Conservation (phyloP, 2,329 filamentous ascomycete species). For the Arthrobotrys musiformis region DNA sequence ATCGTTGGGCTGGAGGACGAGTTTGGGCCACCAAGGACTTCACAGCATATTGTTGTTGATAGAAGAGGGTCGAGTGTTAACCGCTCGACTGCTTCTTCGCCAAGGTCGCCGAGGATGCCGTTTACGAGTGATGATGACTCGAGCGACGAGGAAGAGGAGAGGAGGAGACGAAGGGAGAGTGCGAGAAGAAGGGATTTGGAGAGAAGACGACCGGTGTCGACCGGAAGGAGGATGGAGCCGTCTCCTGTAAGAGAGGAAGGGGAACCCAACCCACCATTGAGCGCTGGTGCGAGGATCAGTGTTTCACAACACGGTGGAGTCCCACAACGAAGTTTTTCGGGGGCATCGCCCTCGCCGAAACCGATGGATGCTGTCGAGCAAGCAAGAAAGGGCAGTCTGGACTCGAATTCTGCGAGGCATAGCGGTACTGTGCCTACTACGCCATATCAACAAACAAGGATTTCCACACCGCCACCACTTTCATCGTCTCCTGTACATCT, state of each 20-base stretch:
- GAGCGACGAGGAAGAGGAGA: constrained; percentile 45
- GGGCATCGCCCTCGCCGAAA: constrained; percentile 39
- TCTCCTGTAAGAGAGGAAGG: constrained; percentile 51
- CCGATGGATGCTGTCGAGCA: constrained; percentile 54
- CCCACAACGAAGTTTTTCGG: constrained; percentile 49
- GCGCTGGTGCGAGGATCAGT: constrained; percentile 8
- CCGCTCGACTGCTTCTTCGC: constrained; percentile 45
- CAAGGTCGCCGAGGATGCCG: constrained; percentile 51
- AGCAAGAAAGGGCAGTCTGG: constrained; percentile 49
- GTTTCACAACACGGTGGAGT: constrained; percentile 14
- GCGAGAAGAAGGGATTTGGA: constrained; percentile 50
- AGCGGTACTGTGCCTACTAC: constrained; percentile 20
- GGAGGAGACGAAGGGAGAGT: constrained; percentile 32
- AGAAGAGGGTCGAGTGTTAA: constrained; percentile 54
- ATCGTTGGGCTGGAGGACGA: constrained; percentile 65
- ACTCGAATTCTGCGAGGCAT: constrained; percentile 45
- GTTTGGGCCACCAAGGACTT: constrained; percentile 63
- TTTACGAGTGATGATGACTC: constrained; percentile 53
- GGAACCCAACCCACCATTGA: neutral
- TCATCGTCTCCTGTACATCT: constrained; percentile 10
- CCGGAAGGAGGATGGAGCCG: constrained; percentile 42
- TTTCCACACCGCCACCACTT: constrained; percentile 34
- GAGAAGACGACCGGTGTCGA: constrained; percentile 38
- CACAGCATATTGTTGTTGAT: constrained; percentile 61
- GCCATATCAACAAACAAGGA: constrained; percentile 21